Evolutionary conservation across 495 filamentous ascomycete genomes (phyloP).

Genomic region (Bryoglossum gracile): DNA sequence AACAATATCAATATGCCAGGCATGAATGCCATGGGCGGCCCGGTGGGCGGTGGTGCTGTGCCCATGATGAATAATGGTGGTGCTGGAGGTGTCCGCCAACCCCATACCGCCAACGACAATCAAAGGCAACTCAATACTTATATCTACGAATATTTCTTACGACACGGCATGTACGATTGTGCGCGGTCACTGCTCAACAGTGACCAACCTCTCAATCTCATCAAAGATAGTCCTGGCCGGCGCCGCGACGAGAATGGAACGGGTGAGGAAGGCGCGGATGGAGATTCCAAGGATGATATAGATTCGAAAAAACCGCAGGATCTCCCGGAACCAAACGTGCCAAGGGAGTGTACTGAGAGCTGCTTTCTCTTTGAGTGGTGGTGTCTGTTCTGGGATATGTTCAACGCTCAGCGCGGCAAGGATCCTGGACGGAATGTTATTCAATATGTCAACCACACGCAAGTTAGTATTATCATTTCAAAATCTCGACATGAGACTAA

Average conservation of each 20-base stretch:
- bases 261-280: conserved; percentile 75
- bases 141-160: conserved; percentile 95
- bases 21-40: conserved; percentile 59
- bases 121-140: conserved; percentile 68
- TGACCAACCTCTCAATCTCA: conserved; percentile 48
- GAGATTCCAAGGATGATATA: conserved; percentile 68
- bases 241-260: conserved; percentile 60
- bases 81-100: conserved; percentile 14
- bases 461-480: conserved; percentile 46
- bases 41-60: conserved; percentile 55
- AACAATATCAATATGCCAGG: conserved; percentile 64
- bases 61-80: conserved; percentile 70
- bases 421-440: conserved; percentile 36
- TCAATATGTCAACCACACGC: conserved; percentile 71
- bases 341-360: conserved; percentile 52
- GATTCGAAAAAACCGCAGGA: conserved; percentile 68
- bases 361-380: conserved; percentile 95
- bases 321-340: conserved; percentile 65
- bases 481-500: too few relatives aligned
- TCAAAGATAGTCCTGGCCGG: conserved; percentile 49
- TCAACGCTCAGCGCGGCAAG: conserved; percentile 60
- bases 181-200: conserved; percentile 66
- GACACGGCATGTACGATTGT: conserved; percentile 70
- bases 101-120: conserved; percentile 32
- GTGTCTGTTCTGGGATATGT: conserved; percentile 94